phyloP scores from a whole-genome alignment of 495 filamentous ascomycete species.

The Hypoxylon crocopeplum region DNA sequence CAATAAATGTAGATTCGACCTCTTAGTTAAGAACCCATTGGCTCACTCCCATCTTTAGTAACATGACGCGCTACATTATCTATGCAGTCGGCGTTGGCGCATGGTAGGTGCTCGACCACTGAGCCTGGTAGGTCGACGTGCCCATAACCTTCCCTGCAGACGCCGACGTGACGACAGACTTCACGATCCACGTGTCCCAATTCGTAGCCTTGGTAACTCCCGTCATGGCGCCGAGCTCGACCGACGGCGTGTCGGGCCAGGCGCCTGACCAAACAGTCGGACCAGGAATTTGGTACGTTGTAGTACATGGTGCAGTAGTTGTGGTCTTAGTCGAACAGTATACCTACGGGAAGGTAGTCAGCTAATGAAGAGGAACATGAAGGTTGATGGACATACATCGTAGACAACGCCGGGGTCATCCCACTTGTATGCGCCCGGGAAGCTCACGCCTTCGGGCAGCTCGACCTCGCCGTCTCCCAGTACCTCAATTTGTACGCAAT shows the following conservation, averaged over 20 bases:
- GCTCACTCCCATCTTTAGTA: too few species aligned
- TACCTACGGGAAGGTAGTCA: slow-evolving; percentile 18
- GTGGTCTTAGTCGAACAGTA: slow-evolving; percentile 44
- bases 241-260: slow-evolving; percentile 42
- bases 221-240: slow-evolving; percentile 35
- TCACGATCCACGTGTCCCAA: slow-evolving; percentile 46
- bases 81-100: slow-evolving; percentile 18
- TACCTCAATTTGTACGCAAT: slow-evolving; percentile 55
- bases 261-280: slow-evolving; percentile 46
- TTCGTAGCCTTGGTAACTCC: slow-evolving; percentile 31
- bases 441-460: slow-evolving; percentile 41
- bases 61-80: too few species aligned
- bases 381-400: slow-evolving; percentile 30
- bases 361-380: neutral
- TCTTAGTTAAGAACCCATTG: too few species aligned
- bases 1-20: too few species aligned
- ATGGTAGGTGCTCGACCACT: slow-evolving; percentile 36
- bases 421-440: slow-evolving; percentile 46
- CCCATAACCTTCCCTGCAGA: slow-evolving; percentile 28
- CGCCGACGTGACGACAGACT: slow-evolving; percentile 44
- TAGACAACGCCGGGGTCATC: slow-evolving; percentile 42
- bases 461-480: slow-evolving; percentile 43
- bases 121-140: slow-evolving; percentile 38
- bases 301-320: slow-evolving; percentile 37
- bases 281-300: slow-evolving; percentile 37